Conservation (phyloP, 2,329 filamentous ascomycete species). For the Diaporthe destruens region DNA sequence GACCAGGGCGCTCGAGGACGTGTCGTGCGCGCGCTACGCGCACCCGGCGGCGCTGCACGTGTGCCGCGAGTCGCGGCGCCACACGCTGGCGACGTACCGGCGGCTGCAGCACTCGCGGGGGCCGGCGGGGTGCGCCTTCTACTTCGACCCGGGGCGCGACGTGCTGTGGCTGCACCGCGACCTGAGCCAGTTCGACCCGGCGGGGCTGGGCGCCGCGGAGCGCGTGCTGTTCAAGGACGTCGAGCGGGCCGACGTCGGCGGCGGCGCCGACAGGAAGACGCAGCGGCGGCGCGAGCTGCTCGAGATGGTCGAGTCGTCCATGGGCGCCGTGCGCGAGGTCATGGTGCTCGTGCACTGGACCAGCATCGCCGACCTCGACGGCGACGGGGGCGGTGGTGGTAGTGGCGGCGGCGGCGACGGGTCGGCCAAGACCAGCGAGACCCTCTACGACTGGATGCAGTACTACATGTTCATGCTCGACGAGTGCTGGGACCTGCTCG, state of each 20-base stretch:
- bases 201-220: slow-evolving; percentile 26
- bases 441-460: slow-evolving; percentile 42
- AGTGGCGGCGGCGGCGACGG: no score
- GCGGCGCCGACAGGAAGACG: slow-evolving; percentile 41
- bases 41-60: slow-evolving; percentile 39
- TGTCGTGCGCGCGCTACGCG: slow-evolving; percentile 34
- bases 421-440: slow-evolving; percentile 35
- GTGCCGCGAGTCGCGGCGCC: slow-evolving; percentile 40
- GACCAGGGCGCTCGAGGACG: slow-evolving; percentile 21
- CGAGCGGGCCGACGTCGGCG: slow-evolving; percentile 40
- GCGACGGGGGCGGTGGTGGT: slow-evolving; percentile 10
- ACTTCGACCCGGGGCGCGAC: slow-evolving; percentile 39
- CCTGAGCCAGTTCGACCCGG: slow-evolving; percentile 40
- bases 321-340: slow-evolving; percentile 41
- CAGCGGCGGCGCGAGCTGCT: slow-evolving; percentile 41
- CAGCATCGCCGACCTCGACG: slow-evolving; percentile 41
- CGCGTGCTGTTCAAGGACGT: slow-evolving; percentile 42
- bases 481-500: slow-evolving; percentile 41
- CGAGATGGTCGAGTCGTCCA: slow-evolving; percentile 41
- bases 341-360: slow-evolving; percentile 42
- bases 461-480: slow-evolving; percentile 42
- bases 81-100: slow-evolving; percentile 39
- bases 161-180: slow-evolving; percentile 42
- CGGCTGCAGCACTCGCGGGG: slow-evolving; percentile 41
- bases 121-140: no score